Evolutionary conservation across 306 rosid species (phyloP).

Genomic region (Castanospermum australe): DNA sequence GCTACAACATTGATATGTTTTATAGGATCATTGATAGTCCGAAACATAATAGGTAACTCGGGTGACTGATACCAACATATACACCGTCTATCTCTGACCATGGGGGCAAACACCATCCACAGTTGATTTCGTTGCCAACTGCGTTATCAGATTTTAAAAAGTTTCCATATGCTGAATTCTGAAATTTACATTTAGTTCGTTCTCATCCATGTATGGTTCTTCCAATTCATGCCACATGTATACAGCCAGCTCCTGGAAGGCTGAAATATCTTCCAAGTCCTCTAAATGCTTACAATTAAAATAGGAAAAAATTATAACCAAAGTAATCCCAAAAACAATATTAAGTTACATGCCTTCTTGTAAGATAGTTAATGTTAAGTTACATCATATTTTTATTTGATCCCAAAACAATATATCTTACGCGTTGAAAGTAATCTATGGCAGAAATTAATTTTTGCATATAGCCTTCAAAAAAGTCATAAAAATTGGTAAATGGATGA

Average conservation of each 20-base stretch:
- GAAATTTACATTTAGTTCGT: not conserved
- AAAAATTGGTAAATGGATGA: not conserved
- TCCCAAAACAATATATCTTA: not conserved
- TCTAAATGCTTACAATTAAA: not conserved
- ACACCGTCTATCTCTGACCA: not conserved
- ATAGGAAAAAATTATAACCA: not conserved
- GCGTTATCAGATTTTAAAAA: not conserved
- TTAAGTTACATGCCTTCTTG: not conserved
- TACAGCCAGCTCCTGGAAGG: not conserved
- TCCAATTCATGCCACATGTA: not conserved
- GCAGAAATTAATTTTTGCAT: not conserved
- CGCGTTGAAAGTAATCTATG: slow-evolving; percentile 6
- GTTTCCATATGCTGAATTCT: not conserved
- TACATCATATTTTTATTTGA: not conserved
- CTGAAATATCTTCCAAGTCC: not conserved
- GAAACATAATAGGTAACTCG: not conserved
- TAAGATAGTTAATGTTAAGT: not conserved
- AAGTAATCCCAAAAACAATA: slow-evolving; percentile 1
- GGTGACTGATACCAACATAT: not conserved
- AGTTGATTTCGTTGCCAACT: not conserved
- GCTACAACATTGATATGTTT: not conserved
- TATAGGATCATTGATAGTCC: not conserved
- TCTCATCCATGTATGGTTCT: not conserved
- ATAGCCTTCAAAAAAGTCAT: not conserved
- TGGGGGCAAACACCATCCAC: not conserved